Base-by-base conservation (phyloP, 225 moss, liverwort and hornwort genomes). In the Bryum argenteum region DNA sequence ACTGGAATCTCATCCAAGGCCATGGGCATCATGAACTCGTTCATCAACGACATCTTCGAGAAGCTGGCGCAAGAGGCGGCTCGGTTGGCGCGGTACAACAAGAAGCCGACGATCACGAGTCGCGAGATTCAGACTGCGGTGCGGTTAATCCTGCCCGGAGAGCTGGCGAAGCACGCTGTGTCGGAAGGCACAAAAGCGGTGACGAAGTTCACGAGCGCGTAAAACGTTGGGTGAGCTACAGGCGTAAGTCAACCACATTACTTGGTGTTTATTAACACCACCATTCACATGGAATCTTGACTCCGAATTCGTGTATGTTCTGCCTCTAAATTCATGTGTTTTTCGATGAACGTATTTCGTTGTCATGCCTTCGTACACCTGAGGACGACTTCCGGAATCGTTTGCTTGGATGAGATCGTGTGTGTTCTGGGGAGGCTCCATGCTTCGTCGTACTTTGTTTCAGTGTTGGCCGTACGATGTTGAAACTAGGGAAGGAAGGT, bases 1-100 rank as follows among this genome's bases (percentile, higher is more conserved):
- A 82, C 75, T 0, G 82, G 78, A 1, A 82, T 82, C 51, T 82
- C 78, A 0, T 82, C 82, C 9, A 82, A 82, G 78, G 82, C 82
- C 0, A 82, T 82, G 82, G 82, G 82, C 0, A 82, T 78, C 42
- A 82, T 82, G 78, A 82, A 82, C 67, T 82, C 78, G 16, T 82
- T 82, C 11, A 82, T 82, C 40, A 81, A 81, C 26, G 74, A 81
- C 11, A 81, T 81, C 2, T 81, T 81, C 16, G 74, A 81, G 74
- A 81, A 81, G 68, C 11, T 77, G 24, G 77, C 77, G 1, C 77
- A 81, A 54, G 81, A 81, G 39, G 81, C 77, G 1, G 74, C 77
- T 3, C 28, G 77, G 10, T 60, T 81, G 22, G 81, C 81, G 2
- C 65, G 65, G 0, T 81, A 81, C 51, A 81, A 81, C 50, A 81